phyloP scores from a whole-genome alignment of 495 filamentous ascomycete genomes.

The Xylaria sp. region DNA sequence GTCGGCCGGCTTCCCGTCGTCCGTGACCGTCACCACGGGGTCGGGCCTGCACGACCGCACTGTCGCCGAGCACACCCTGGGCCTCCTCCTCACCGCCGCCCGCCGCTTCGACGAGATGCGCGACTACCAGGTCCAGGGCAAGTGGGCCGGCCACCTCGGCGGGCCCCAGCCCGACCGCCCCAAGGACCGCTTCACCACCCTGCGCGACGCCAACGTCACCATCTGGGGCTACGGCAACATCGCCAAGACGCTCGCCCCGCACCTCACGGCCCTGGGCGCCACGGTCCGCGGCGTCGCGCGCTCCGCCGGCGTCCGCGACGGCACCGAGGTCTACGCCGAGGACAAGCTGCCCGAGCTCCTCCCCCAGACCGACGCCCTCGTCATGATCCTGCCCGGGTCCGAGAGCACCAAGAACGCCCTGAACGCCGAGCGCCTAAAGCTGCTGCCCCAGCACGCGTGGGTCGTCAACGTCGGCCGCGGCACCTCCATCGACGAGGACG shows the following conservation, averaged over 20 bases:
- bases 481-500: conserved; percentile 79
- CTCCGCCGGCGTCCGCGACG: conserved; percentile 65
- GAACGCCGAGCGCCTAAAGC: conserved; percentile 65
- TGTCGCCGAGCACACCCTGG: conserved; percentile 65
- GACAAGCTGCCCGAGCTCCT: conserved; percentile 63
- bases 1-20: conserved; percentile 56
- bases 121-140: conserved; percentile 58
- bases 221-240: conserved; percentile 91
- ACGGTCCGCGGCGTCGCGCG: conserved; percentile 54
- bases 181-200: conserved; percentile 56
- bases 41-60: conserved; percentile 66
- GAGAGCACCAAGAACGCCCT: conserved; percentile 78
- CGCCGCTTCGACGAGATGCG: conserved; percentile 65
- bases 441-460: conserved; percentile 80
- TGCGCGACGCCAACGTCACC: conserved; percentile 56
- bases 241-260: conserved; percentile 74
- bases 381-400: conserved; percentile 72
- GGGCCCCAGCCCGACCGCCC: conserved; percentile 61
- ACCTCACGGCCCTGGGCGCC: conserved; percentile 65
- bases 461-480: conserved; percentile 86
- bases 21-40: conserved; percentile 58
- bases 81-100: conserved; percentile 57
- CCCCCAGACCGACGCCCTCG: conserved; percentile 72
- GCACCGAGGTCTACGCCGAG: conserved; percentile 58
- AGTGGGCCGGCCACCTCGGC: conserved; percentile 65